Conservation (phyloP, 345 rosid genomes). For the Anastatica hierochuntica region DNA sequence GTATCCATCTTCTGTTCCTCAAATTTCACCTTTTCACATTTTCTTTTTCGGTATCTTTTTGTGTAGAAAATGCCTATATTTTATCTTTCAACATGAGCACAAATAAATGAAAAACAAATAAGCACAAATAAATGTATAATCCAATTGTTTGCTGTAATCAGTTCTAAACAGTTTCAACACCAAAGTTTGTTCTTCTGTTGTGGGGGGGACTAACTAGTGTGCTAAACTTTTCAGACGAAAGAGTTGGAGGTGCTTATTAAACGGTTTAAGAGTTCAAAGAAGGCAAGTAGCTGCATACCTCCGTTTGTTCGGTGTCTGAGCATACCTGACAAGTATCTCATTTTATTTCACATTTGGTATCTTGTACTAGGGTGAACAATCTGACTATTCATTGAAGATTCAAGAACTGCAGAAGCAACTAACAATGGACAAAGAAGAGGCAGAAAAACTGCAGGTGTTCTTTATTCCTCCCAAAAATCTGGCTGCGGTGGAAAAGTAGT, state of each 20-base stretch:
- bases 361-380: conserved; percentile 56
- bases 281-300: conserved; percentile 34
- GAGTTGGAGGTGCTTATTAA: conserved; percentile 72
- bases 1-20: too few relatives aligned
- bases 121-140: too few relatives aligned
- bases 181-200: not conserved
- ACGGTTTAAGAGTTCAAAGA: conserved; percentile 50
- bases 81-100: not conserved
- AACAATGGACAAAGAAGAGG: conserved; percentile 80
- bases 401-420: conserved; percentile 83
- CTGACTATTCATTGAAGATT: conserved; percentile 68
- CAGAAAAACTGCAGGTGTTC: conserved; percentile 65
- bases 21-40: too few relatives aligned
- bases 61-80: not conserved
- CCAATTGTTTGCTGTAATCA: not conserved
- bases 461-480: not conserved
- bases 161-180: conserved; percentile 7
- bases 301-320: conserved; percentile 1
- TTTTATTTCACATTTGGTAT: not conserved
- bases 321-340: not conserved
- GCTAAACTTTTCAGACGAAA: conserved; percentile 36
- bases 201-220: conserved; percentile 1
- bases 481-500: conserved; percentile 1
- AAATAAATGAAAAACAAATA: not conserved
- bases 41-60: too few relatives aligned